phyloP scores from a whole-genome alignment of 78 protist species.

The Anaeramoeba ignava region DNA sequence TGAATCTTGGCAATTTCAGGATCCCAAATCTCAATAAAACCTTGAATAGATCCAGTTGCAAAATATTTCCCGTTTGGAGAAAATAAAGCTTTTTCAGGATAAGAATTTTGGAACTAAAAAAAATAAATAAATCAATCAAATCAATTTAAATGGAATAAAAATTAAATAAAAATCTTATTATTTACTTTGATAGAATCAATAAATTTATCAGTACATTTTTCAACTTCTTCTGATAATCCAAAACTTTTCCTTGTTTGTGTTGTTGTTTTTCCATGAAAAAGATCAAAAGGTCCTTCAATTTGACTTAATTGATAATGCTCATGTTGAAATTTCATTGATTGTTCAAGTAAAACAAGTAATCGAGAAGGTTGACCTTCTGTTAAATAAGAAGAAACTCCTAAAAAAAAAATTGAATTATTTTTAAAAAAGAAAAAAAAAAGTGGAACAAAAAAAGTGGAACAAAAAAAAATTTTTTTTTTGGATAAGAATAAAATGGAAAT shows the following conservation, averaged over 20 bases:
- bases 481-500: too few species aligned
- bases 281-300: too few species aligned
- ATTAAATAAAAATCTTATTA: neutral
- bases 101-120: slow-evolving; percentile 16
- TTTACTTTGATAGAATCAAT: too few species aligned
- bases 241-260: too few species aligned
- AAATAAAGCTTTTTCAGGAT: slow-evolving; percentile 30
- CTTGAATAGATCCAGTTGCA: slow-evolving; percentile 39
- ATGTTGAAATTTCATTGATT: slow-evolving; percentile 66
- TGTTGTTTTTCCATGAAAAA: slow-evolving; percentile 20
- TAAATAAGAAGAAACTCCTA: neutral
- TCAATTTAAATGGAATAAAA: neutral
- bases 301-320: slow-evolving; percentile 62
- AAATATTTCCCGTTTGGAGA: slow-evolving; percentile 53
- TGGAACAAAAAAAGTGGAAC: too few species aligned
- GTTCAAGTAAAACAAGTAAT: slow-evolving; percentile 42
- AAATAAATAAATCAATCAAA: slow-evolving; percentile 34
- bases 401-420: too few species aligned
- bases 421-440: too few species aligned
- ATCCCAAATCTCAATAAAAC: slow-evolving; percentile 49
- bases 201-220: too few species aligned
- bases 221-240: too few species aligned
- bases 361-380: slow-evolving; percentile 41
- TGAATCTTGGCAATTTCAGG: slow-evolving; percentile 53
- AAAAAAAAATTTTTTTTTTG: too few species aligned